Conservation (phyloP, 768 basidiomycete species). For the Lactifluus echinatus region DNA sequence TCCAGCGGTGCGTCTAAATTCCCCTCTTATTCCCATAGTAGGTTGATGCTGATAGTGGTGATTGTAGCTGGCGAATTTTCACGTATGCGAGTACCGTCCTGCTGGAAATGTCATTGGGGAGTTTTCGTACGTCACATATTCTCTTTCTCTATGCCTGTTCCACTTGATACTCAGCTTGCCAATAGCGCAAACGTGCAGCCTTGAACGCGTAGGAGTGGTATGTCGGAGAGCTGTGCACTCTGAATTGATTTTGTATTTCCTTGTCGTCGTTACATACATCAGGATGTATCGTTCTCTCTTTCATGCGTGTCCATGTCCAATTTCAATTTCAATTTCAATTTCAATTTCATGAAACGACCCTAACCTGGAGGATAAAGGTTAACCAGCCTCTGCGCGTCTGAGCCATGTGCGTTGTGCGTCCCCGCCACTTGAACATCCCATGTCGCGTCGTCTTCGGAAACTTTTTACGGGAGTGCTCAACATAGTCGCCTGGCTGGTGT, state of each 20-base stretch:
- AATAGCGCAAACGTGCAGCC: slow-evolving; percentile 28
- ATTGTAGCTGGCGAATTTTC: slow-evolving; percentile 44
- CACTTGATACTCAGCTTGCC: background rate
- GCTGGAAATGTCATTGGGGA: slow-evolving; percentile 57
- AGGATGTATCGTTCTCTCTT: slow-evolving; percentile 4
- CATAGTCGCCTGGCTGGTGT: slow-evolving; percentile 28
- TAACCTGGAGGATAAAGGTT: slow-evolving; percentile 9
- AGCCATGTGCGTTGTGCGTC: background rate
- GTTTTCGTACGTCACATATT: slow-evolving; percentile 45
- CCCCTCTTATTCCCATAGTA: background rate
- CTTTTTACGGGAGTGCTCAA: slow-evolving; percentile 24
- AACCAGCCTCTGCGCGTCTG: background rate
- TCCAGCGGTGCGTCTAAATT: slow-evolving; percentile 34
- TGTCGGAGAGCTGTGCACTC: background rate
- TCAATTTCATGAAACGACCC: too few relatives aligned
- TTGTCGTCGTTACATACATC: slow-evolving; percentile 8
- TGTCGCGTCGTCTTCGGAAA: slow-evolving; percentile 8
- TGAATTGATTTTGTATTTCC: background rate
- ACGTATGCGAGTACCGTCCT: slow-evolving; percentile 61
- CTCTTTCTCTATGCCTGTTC: background rate
- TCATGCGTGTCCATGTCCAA: too few relatives aligned
- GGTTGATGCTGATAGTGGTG: background rate
- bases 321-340: too few relatives aligned
- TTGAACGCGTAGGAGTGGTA: slow-evolving; percentile 3
- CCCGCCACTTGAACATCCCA: background rate